Conservation (phyloP, 768 basidiomycete genomes). For the Boletus patriciae region DNA sequence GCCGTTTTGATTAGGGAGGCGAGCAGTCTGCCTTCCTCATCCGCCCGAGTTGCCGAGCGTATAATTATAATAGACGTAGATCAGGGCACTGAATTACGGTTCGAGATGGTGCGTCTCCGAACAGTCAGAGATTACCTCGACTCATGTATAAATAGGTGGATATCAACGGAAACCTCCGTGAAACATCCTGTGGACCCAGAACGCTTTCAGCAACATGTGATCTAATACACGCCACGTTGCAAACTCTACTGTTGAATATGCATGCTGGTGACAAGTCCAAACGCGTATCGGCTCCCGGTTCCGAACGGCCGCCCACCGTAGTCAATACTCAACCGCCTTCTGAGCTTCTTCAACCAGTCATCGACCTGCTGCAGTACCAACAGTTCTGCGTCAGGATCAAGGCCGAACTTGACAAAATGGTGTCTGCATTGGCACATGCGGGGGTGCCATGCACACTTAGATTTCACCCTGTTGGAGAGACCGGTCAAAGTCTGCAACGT, state of each 20-base stretch:
- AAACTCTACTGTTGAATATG: constrained; percentile 61
- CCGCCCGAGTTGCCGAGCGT: constrained; percentile 76
- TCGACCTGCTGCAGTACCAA: constrained; percentile 78
- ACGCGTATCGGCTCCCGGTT: constrained; percentile 35
- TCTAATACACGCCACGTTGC: constrained; percentile 64
- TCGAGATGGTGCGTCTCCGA: constrained; percentile 61
- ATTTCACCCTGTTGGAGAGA: constrained; percentile 67
- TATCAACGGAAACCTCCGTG: constrained; percentile 18
- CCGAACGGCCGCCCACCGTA: constrained; percentile 26
- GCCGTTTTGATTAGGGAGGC: constrained; percentile 71
- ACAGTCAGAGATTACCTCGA: neutral
- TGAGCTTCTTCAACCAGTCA: constrained; percentile 66
- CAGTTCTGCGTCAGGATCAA: constrained; percentile 67
- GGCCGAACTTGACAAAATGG: constrained; percentile 53
- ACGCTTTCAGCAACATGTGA: constrained; percentile 49
- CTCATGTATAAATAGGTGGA: constrained; percentile 36
- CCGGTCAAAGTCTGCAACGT: constrained; percentile 54
- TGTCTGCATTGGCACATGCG: constrained; percentile 46
- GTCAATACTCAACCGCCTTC: constrained; percentile 32
- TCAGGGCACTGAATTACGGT: constrained; percentile 62
- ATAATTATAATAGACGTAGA: constrained; percentile 77
- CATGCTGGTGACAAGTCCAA: constrained; percentile 51
- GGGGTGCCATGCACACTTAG: constrained; percentile 58
- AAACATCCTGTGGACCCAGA: constrained; percentile 11
- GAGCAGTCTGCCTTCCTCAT: constrained; percentile 70